These are phyloP conservation scores for Cladosporium sp. DNA, from an alignment of 2,329 filamentous ascomycete species.

Conservation along the genomic window DNA sequence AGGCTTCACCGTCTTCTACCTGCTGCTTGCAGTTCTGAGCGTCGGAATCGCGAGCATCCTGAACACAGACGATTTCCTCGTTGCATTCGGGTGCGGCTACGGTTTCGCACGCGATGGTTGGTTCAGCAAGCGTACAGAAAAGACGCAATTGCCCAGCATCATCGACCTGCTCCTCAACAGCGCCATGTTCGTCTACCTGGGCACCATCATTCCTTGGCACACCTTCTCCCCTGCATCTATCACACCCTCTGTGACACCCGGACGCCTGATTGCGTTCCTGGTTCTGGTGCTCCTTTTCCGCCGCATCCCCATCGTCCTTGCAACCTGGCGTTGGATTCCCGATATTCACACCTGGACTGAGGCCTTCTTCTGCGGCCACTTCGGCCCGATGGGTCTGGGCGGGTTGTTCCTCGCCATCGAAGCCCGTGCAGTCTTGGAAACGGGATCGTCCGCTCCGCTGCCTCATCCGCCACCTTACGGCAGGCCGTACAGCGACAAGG, in stretches of 20 bases:
- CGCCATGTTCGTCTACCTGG: constrained; percentile 52
- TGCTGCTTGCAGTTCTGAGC: constrained; percentile 48
- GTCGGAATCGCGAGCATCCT: constrained; percentile 47
- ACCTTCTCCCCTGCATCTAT: constrained; percentile 35
- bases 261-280: constrained; percentile 41
- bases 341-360: constrained; percentile 46
- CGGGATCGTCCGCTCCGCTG: constrained; percentile 39
- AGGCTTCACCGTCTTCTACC: constrained; percentile 50
- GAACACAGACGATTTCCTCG: constrained; percentile 51
- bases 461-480: constrained; percentile 36
- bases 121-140: constrained; percentile 43
- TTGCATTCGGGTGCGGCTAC: constrained; percentile 50
- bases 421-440: constrained; percentile 48
- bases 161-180: constrained; percentile 52
- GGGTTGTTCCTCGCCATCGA: constrained; percentile 53
- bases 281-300: constrained; percentile 47
- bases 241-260: constrained; percentile 35
- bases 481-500: constrained; percentile 28
- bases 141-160: constrained; percentile 43
- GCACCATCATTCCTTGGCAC: constrained; percentile 48
- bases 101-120: constrained; percentile 51
- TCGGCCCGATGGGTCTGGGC: constrained; percentile 53
- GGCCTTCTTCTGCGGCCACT: constrained; percentile 51
- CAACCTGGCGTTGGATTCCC: constrained; percentile 43
- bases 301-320: constrained; percentile 47